Base-by-base conservation (phyloP, 108 stramenopile genomes). In the Phaeodactylum tricornutum region DNA sequence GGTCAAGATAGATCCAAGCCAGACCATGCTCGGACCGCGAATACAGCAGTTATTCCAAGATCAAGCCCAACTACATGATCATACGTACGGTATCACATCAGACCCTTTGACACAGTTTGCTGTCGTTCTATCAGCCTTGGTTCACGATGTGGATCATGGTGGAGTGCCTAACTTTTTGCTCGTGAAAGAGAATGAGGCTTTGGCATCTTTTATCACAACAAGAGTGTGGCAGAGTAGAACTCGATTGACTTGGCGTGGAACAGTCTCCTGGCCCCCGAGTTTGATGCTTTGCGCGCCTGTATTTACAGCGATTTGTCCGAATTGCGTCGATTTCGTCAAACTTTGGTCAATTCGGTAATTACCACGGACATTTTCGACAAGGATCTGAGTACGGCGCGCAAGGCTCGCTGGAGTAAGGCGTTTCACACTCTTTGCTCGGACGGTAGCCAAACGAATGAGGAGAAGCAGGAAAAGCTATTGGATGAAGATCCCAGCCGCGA, bases 291-390 rank as follows among this genome's bases (percentile, higher is more conserved):
- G 34, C 58, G 59, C 37, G 40, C 47, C 2, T 65, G 64, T 47
- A 61, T 71, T 11, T 50, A 53, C 1, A 46, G 45, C 32, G 61
- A 59, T 26, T 22, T 31, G 24, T 59, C 43, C 17, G 64, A 71
- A 14, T 29, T 53, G 26, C 47, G 49, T 22, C 42, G 56, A 11
- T 71, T 71, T 25, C 69, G 69, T 3, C 63, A 71, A 47, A 54
- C 17, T 35, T 59, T 71, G 16, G 64, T 71, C 31, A 51, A 53
- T 5, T 61, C 61, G 42, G 64, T 71, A 39, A 61, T 71, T 59
- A 64, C 59, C 14, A 71, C 69, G 11, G 69, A 71, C 29, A 66
- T 71, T 17, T 61, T 61, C 6, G 64, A 66, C 48, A 61, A 67
- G 43, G 66, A 67, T 30, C 55, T 45, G 22, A 21, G 24, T 4